These are phyloP conservation scores for Talaromyces piceae DNA, from an alignment of 2,329 filamentous ascomycete genomes.

Conservation along the genomic window DNA sequence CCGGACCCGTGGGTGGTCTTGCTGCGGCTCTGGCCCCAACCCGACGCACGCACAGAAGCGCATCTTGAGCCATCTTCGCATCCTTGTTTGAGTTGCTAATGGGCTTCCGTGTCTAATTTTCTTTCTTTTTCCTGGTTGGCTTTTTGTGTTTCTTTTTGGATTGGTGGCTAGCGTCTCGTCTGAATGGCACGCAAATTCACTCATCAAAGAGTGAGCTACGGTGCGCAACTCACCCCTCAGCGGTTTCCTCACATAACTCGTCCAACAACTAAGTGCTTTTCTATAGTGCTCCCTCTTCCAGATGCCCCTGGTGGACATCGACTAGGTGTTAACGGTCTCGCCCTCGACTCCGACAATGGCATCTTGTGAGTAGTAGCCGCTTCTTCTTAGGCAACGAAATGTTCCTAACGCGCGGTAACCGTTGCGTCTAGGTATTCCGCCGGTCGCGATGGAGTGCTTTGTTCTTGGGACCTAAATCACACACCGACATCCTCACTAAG, in stretches of 20 bases:
- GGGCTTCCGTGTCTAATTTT: neutral
- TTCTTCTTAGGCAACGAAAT: too few relatives aligned
- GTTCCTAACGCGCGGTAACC: neutral
- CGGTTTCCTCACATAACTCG: neutral
- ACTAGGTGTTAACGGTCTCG: slow-evolving; percentile 89
- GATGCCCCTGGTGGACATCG: slow-evolving; percentile 77
- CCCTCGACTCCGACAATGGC: slow-evolving; percentile 72
- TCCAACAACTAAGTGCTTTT: slow-evolving; percentile 8
- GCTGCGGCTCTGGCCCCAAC: slow-evolving; percentile 9
- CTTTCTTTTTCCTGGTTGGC: too few relatives aligned
- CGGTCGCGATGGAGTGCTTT: slow-evolving; percentile 89
- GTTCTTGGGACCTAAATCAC: slow-evolving; percentile 73
- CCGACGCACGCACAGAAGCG: neutral
- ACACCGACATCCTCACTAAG: slow-evolving; percentile 27
- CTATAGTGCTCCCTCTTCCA: slow-evolving; percentile 61
- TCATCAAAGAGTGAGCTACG: slow-evolving; percentile 62
- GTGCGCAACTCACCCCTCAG: slow-evolving; percentile 38
- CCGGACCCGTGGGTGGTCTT: slow-evolving; percentile 7
- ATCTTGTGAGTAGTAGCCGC: slow-evolving; percentile 61
- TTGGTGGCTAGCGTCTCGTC: slow-evolving; percentile 4
- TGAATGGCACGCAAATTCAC: slow-evolving; percentile 61
- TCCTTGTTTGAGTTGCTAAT: neutral
- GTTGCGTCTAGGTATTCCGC: slow-evolving; percentile 68
- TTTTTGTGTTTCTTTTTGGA: neutral
- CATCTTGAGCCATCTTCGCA: neutral